Evolutionary conservation across 1,284 basidiomycete genomes (phyloP), one percentile per base, ranked within the genome.

Genomic region (Chiua sp.): DNA sequence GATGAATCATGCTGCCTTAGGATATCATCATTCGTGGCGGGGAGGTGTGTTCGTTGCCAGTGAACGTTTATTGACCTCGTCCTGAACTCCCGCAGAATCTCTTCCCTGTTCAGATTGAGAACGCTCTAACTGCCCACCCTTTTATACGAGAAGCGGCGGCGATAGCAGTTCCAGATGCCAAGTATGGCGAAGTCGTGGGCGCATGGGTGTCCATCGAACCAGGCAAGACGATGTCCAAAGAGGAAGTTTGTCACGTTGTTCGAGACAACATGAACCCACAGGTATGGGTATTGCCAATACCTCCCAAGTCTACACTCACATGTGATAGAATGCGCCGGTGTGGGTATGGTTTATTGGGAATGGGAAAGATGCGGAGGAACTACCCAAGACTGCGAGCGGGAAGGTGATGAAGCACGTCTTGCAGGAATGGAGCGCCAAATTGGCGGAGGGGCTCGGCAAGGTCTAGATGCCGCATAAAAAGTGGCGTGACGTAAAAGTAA

Each of bases 11-110:
- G 3, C 48, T 47, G 28, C 4, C 4, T 12, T 60, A 90, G 85
- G 93, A 95, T 72, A 84, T 95, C 53, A 93, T 96, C 71, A 95
- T 95, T 64, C 88, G 93, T 22, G 93, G 93, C 30, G 93, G 93
- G 66, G 92, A 94, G 80, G 88, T 88, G 63, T 32, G 64, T 6
- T 28, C 32, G 35, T 56, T 26, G 22, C n/a, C n/a, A 30, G 39
- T 23, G 33, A 59, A n/a, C n/a, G n/a, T n/a, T n/a, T 30, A 0
- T 11, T 8, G 6, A 20, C 6, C n/a, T 22, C 4, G 42, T 20
- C 5, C 37, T 51, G 26, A 59, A 18, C 22, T 32, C 42, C 20
- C 42, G 51, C 26, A 90, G 87, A 95, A 93, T 68, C 79, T 95
- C 30, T 94, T 92, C 74, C 93, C 93, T 0, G 88, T 93, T 33